These are phyloP conservation scores for Coriaria nepalensis DNA, from an alignment of 306 rosid genomes.

Conservation along the genomic window DNA sequence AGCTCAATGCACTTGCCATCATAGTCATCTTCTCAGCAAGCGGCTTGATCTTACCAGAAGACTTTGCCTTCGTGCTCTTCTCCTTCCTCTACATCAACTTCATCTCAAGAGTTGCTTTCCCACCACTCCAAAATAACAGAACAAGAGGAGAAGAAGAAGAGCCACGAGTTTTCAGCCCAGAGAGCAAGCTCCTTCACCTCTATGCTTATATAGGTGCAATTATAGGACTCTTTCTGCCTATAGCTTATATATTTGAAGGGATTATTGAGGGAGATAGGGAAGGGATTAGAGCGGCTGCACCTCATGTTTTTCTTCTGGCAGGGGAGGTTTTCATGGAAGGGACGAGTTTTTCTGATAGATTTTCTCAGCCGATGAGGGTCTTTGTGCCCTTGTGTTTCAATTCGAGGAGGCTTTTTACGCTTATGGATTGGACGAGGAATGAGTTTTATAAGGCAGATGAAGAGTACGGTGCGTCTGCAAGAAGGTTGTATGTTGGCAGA, in stretches of 20 bases:
- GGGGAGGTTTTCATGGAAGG: conserved; percentile 94
- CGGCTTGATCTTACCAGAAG: conserved; percentile 62
- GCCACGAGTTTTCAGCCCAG: conserved; percentile 28
- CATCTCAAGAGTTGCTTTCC: conserved; percentile 59
- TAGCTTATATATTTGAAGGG: conserved; percentile 61
- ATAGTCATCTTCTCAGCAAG: conserved; percentile 51
- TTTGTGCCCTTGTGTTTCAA: conserved; percentile 75
- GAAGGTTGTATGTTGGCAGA: conserved; percentile 42
- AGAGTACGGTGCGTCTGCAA: conserved; percentile 35
- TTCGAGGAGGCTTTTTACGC: conserved; percentile 56
- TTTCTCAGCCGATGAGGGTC: conserved; percentile 56
- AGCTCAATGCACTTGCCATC: conserved; percentile 50
- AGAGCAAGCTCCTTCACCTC: conserved; percentile 35
- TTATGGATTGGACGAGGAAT: conserved; percentile 56
- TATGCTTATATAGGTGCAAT: conserved; percentile 41
- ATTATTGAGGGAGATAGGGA: conserved; percentile 57
- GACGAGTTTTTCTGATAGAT: conserved; percentile 27
- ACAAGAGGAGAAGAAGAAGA: conserved; percentile 12
- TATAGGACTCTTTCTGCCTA: conserved; percentile 59
- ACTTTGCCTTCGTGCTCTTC: conserved; percentile 48
- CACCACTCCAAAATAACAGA: conserved; percentile 14
- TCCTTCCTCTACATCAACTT: conserved; percentile 45
- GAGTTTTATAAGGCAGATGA: conserved; percentile 44
- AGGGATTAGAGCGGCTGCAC: conserved; percentile 78
- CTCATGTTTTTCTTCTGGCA: conserved; percentile 71